Percentiles rank a stretch among this genome's conserved stretches.
These are phyloP conservation scores for Hyaloscypha finlandica DNA, from an alignment of 495 filamentous ascomycete genomes.

Conservation along the genomic window DNA sequence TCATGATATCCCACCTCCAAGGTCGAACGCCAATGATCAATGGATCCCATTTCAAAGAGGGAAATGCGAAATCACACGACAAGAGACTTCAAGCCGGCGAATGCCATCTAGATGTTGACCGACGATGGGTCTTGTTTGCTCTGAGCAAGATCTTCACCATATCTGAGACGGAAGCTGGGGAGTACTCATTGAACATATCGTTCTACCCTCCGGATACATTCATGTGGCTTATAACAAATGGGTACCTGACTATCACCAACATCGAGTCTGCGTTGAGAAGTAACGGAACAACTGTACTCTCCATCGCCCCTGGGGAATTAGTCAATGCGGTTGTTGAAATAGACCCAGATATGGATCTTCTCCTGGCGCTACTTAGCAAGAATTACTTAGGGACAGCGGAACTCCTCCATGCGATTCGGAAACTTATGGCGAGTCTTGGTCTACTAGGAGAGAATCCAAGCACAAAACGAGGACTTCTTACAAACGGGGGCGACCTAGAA, in stretches of 20 bases:
- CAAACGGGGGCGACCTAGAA: constrained; percentile 37
- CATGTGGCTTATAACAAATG: constrained; percentile 61
- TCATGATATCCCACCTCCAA: constrained; percentile 41
- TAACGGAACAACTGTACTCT: constrained; percentile 38
- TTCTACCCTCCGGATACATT: constrained; percentile 56
- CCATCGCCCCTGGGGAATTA: constrained; percentile 57
- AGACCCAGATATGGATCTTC: constrained; percentile 60
- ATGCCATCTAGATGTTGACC: constrained; percentile 40
- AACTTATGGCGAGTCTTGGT: constrained; percentile 53
- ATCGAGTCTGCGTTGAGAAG: constrained; percentile 60
- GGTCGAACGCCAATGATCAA: background rate
- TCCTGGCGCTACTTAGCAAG: constrained; percentile 55
- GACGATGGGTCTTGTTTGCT: constrained; percentile 54
- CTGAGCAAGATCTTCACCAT: constrained; percentile 51
- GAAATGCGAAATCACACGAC: background rate
- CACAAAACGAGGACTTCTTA: constrained; percentile 35
- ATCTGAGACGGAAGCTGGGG: constrained; percentile 28
- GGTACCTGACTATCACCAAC: constrained; percentile 63
- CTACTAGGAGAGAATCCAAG: constrained; percentile 41
- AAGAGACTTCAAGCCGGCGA: background rate
- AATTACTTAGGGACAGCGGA: constrained; percentile 50
- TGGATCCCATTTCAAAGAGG: background rate
- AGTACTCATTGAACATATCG: constrained; percentile 45
- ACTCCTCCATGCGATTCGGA: constrained; percentile 47
- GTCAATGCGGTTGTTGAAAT: constrained; percentile 58